Percentiles rank a stretch among this genome's conserved stretches.
Evolutionary conservation across 768 basidiomycete species (phyloP).

Genomic region (Termitomyces sp.): DNA sequence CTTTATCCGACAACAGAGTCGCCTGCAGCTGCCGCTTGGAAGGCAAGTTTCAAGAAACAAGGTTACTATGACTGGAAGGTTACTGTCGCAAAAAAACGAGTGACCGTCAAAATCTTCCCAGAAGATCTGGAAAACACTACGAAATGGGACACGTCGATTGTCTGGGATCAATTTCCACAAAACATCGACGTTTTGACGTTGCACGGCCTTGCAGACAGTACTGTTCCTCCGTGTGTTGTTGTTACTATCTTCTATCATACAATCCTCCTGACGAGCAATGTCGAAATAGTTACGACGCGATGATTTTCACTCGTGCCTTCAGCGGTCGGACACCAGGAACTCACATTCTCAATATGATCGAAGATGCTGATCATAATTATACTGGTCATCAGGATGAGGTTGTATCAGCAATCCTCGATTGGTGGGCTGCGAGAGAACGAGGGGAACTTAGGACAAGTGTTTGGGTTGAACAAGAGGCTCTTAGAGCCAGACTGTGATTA

Average conservation of each 20-base stretch:
- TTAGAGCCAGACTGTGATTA: conserved; percentile 43
- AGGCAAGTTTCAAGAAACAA: conserved; percentile 44
- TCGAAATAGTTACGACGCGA: conserved; percentile 57
- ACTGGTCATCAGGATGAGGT: conserved; percentile 65
- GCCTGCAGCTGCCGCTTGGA: conserved; percentile 32
- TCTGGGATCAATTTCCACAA: conserved; percentile 65
- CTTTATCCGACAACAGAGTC: conserved; percentile 21
- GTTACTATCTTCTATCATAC: not conserved
- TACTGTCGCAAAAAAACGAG: conserved; percentile 58
- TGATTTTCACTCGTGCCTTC: conserved; percentile 63
- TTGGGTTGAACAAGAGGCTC: conserved; percentile 45
- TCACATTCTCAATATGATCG: conserved; percentile 64
- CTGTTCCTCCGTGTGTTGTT: conserved; percentile 63
- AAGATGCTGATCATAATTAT: conserved; percentile 78
- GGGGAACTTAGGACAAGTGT: conserved; percentile 54
- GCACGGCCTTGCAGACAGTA: conserved; percentile 67
- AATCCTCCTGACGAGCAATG: not conserved
- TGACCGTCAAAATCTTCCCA: conserved; percentile 48
- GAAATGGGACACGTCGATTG: conserved; percentile 59
- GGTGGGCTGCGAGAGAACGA: conserved; percentile 50
- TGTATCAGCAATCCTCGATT: conserved; percentile 61
- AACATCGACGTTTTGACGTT: conserved; percentile 65
- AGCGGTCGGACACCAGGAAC: conserved; percentile 58
- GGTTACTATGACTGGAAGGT: conserved; percentile 62
- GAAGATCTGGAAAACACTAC: conserved; percentile 59